Conservation (phyloP, 1,284 basidiomycete genomes). For the Ceratobasidium sp. region DNA sequence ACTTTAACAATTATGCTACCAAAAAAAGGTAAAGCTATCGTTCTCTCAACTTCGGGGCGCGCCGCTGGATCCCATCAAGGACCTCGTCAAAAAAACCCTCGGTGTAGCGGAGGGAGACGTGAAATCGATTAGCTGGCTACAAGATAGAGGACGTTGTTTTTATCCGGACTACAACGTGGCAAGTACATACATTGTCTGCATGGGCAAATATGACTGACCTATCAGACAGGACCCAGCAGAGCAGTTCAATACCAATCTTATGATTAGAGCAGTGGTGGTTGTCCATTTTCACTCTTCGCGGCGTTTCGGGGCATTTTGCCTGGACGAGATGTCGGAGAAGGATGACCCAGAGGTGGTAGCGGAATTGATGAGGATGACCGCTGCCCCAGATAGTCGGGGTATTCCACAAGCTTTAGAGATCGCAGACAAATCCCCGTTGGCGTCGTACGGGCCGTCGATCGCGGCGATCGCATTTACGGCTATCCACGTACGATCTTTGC, state of each 20-base stretch:
- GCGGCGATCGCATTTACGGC: background rate
- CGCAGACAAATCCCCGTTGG: background rate
- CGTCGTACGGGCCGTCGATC: background rate
- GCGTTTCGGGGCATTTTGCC: background rate
- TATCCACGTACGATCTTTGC: background rate
- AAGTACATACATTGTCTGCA: background rate
- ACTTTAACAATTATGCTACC: background rate
- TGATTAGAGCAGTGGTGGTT: background rate
- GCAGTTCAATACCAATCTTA: background rate
- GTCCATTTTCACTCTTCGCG: background rate
- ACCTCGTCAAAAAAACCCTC: background rate
- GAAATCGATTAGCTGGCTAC: background rate
- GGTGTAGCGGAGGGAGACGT: background rate
- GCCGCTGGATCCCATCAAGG: background rate
- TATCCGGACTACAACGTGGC: background rate
- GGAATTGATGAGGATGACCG: background rate
- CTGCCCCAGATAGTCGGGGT: background rate
- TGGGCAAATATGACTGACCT: no score
- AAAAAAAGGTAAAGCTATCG: background rate
- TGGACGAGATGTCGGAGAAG: background rate
- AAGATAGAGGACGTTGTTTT: background rate
- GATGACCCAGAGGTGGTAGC: background rate
- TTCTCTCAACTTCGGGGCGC: background rate
- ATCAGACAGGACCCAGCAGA: background rate
- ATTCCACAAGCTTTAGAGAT: background rate